Evolutionary conservation across 108 stramenopile genomes (phyloP).

Genomic region (Nitzschia inconspicua): DNA sequence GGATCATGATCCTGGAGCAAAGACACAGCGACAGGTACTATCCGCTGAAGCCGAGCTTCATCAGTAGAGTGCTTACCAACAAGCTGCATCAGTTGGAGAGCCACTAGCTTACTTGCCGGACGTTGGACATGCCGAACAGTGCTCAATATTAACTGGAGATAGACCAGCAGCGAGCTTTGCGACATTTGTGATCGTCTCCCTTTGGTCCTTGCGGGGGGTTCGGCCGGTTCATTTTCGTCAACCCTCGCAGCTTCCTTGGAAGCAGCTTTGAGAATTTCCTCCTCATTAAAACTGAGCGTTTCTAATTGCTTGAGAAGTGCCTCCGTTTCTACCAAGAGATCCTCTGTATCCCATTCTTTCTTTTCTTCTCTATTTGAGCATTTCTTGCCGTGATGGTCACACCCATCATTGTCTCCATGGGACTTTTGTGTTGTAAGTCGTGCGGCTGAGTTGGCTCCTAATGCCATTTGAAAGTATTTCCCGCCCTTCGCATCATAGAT

Average conservation of each 20-base stretch:
- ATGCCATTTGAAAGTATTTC: constrained; percentile 52
- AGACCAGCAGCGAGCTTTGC: constrained; percentile 66
- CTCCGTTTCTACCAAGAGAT: constrained; percentile 37
- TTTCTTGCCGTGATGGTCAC: not conserved
- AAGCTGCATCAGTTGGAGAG: constrained; percentile 83
- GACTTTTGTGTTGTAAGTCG: not conserved
- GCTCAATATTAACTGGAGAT: constrained; percentile 83
- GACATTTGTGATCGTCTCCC: constrained; percentile 25
- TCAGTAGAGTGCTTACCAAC: constrained; percentile 72
- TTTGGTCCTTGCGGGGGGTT: not conserved
- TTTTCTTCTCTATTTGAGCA: constrained; percentile 45
- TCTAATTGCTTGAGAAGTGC: constrained; percentile 38
- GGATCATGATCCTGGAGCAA: constrained; percentile 86
- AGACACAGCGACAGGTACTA: constrained; percentile 84
- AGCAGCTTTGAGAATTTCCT: constrained; percentile 8
- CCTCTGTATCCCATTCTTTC: constrained; percentile 28
- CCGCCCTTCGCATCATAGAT: constrained; percentile 69
- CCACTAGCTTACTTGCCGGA: constrained; percentile 83
- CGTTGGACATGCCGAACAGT: constrained; percentile 87
- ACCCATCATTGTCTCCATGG: constrained; percentile 9
- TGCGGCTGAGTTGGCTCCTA: constrained; percentile 37
- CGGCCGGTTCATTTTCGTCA: not conserved
- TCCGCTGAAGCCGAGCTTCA: constrained; percentile 89
- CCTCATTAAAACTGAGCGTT: constrained; percentile 36
- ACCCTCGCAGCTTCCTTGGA: not conserved